phyloP scores from a whole-genome alignment of 176 grass and related monocot species.

The Guadua angustifolia region DNA sequence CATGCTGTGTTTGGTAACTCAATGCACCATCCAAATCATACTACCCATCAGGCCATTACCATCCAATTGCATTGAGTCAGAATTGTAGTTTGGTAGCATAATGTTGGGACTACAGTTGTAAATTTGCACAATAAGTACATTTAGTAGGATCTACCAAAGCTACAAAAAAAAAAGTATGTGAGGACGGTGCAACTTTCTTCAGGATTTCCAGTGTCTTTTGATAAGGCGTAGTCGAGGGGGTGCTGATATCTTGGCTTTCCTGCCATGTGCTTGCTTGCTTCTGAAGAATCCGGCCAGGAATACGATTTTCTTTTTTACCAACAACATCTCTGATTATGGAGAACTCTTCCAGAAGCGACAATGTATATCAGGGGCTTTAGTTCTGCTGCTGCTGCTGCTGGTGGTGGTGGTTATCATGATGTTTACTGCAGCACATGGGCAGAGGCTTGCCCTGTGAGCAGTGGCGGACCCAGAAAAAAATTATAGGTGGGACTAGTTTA shows the following conservation, averaged over 20 bases:
- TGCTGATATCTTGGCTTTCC: slow-evolving; percentile 29
- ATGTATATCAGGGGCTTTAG: not conserved
- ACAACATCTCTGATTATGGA: slow-evolving; percentile 25
- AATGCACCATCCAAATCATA: not conserved
- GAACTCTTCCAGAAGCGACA: slow-evolving; percentile 44
- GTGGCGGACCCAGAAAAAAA: too few species aligned
- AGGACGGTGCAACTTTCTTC: slow-evolving; percentile 13
- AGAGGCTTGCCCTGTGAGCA: not conserved
- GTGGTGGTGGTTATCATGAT: slow-evolving; percentile 18
- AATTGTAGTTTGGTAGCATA: not conserved
- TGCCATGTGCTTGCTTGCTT: slow-evolving; percentile 48
- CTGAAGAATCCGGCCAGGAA: slow-evolving; percentile 40
- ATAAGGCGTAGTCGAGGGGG: slow-evolving; percentile 44
- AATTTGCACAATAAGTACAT: not conserved
- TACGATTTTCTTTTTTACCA: not conserved
- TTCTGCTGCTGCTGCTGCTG: not conserved
- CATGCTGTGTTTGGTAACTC: not conserved
- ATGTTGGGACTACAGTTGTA: not conserved
- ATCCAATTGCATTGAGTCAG: not conserved
- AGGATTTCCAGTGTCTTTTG: slow-evolving; percentile 14
- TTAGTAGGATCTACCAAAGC: not conserved
- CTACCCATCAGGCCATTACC: not conserved
- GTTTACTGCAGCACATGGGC: slow-evolving; percentile 20
- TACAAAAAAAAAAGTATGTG: slow-evolving; percentile 11
- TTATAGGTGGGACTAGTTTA: too few species aligned